phyloP scores from a whole-genome alignment of 179 eudicot species.

The Camellia oleifera region DNA sequence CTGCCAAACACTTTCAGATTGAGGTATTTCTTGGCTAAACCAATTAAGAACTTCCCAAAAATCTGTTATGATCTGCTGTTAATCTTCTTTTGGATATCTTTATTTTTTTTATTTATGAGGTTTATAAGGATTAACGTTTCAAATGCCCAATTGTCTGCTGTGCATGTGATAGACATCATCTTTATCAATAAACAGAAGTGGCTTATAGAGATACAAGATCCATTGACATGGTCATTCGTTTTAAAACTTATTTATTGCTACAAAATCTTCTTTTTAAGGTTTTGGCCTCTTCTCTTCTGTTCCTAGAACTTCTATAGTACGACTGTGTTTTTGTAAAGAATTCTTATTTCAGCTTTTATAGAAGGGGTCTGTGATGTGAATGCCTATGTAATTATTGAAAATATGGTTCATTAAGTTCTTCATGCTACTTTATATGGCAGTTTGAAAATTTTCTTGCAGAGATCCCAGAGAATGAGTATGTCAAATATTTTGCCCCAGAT shows the following conservation, averaged over 20 bases:
- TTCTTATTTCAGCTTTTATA: neutral
- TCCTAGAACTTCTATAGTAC: neutral
- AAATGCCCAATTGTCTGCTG: neutral
- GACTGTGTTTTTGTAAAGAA: neutral
- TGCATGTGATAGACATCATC: neutral
- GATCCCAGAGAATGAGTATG: slow-evolving; percentile 92
- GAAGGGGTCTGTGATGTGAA: neutral
- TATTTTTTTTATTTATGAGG: neutral
- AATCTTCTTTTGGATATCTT: neutral
- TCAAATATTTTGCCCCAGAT: slow-evolving; percentile 88
- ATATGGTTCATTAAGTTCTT: neutral
- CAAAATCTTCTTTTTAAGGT: neutral
- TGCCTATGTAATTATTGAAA: neutral
- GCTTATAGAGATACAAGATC: neutral
- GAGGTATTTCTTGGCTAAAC: neutral
- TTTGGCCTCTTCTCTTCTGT: neutral
- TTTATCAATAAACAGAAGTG: neutral
- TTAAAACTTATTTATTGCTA: neutral
- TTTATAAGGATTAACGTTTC: neutral
- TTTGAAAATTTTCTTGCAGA: slow-evolving; percentile 47
- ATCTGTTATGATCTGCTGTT: neutral
- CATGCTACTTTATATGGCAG: neutral
- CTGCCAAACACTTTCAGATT: neutral
- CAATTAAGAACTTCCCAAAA: neutral
- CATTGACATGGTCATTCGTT: neutral